Percentiles rank a stretch among this genome's conserved stretches.
Conservation (phyloP, 108 stramenopile species). For the Discostella pseudostelligera region DNA sequence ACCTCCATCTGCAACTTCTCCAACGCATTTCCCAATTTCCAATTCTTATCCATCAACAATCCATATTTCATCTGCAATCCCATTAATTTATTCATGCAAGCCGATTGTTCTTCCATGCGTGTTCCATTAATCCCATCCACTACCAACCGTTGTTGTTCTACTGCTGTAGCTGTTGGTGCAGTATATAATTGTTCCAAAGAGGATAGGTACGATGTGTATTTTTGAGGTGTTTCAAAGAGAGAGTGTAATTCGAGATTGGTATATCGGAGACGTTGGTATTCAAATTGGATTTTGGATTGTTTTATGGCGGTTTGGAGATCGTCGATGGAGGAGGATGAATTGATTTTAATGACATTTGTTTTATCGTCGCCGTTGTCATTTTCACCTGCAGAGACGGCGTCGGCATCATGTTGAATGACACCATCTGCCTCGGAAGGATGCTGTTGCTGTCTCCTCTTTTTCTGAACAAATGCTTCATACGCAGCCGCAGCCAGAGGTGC, state of each 20-base stretch:
- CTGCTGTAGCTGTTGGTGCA: conserved; percentile 14
- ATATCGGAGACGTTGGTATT: conserved; percentile 57
- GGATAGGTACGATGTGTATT: conserved; percentile 50
- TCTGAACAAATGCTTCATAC: conserved; percentile 27
- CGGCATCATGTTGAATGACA: not conserved
- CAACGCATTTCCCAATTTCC: conserved; percentile 56
- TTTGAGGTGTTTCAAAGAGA: conserved; percentile 36
- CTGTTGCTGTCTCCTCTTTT: not conserved
- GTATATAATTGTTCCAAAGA: conserved; percentile 29
- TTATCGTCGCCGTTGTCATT: conserved; percentile 10
- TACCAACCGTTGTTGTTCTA: conserved; percentile 45
- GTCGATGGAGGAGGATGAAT: not conserved
- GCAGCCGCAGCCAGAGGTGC: conserved; percentile 33
- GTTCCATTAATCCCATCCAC: conserved; percentile 71
- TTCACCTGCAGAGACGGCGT: not conserved
- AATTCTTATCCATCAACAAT: conserved; percentile 55
- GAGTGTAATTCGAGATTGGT: conserved; percentile 64
- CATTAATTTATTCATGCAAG: conserved; percentile 35
- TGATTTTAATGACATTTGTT: not conserved
- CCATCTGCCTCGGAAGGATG: not conserved
- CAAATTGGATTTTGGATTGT: conserved; percentile 43
- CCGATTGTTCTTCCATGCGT: conserved; percentile 58
- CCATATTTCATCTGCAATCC: conserved; percentile 45
- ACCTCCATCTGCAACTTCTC: conserved; percentile 45
- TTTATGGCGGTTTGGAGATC: conserved; percentile 27